phyloP scores from a whole-genome alignment of 805 yeast species.

The Phaffomyces antillensis region DNA sequence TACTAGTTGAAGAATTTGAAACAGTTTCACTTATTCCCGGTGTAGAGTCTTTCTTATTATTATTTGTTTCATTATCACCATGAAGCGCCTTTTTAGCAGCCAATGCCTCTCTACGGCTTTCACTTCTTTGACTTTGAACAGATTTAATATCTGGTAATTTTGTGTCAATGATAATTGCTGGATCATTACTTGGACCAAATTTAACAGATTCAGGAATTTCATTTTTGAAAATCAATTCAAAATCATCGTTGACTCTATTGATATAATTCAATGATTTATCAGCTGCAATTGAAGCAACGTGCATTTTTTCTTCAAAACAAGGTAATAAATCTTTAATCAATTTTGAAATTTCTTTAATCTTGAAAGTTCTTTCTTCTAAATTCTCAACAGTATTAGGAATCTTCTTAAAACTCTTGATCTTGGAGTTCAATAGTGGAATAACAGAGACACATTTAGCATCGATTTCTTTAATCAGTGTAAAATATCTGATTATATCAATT shows the following conservation, averaged over 20 bases:
- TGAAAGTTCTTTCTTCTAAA: slow-evolving; percentile 20
- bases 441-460: slow-evolving; percentile 87
- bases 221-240: slow-evolving; percentile 59
- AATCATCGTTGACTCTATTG: slow-evolving; percentile 72
- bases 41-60: slow-evolving; percentile 16
- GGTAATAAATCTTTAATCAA: slow-evolving; percentile 70
- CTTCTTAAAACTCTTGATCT: slow-evolving; percentile 42
- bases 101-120: slow-evolving; percentile 84
- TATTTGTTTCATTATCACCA: slow-evolving; percentile 14
- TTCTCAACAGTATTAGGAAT: slow-evolving; percentile 20
- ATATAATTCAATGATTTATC: slow-evolving; percentile 67
- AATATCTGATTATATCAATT: slow-evolving; percentile 69
- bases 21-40: slow-evolving; percentile 1
- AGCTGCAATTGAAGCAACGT: slow-evolving; percentile 86
- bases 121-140: slow-evolving; percentile 72
- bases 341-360: slow-evolving; percentile 30
- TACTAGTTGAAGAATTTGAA: no score
- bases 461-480: slow-evolving; percentile 84
- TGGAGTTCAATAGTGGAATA: slow-evolving; percentile 55
- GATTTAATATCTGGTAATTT: slow-evolving; percentile 46
- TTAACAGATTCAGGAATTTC: slow-evolving; percentile 81
- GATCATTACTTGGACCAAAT: slow-evolving; percentile 77
- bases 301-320: slow-evolving; percentile 94
- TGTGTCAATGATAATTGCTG: slow-evolving; percentile 71
- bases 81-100: slow-evolving; percentile 73